phyloP scores from a whole-genome alignment of 257 asterid genomes.

The Cordia subcordata region DNA sequence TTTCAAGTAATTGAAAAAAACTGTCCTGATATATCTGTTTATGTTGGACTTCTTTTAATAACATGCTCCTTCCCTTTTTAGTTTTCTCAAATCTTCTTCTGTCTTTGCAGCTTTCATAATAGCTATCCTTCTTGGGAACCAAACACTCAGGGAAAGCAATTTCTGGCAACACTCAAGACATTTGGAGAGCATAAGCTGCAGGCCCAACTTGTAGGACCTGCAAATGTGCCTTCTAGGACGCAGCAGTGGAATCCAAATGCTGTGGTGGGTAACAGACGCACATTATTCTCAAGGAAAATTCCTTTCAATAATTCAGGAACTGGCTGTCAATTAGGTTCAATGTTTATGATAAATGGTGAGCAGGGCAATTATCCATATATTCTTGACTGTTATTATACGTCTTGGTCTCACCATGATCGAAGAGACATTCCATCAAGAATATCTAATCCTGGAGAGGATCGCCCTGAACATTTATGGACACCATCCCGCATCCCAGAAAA shows the following conservation, averaged over 20 bases:
- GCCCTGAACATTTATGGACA: slow-evolving; percentile 32
- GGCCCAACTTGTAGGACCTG: slow-evolving; percentile 33
- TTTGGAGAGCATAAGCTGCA: slow-evolving; percentile 71
- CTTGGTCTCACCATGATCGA: slow-evolving; percentile 40
- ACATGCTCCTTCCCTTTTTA: too few relatives aligned
- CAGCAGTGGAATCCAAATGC: slow-evolving; percentile 40
- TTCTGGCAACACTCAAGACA: slow-evolving; percentile 50
- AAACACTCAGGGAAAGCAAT: slow-evolving; percentile 60
- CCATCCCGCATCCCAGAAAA: slow-evolving; percentile 28
- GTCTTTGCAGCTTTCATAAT: slow-evolving; percentile 63
- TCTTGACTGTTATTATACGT: slow-evolving; percentile 78
- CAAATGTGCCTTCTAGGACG: slow-evolving; percentile 26
- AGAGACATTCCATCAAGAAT: slow-evolving; percentile 25
- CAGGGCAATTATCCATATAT: slow-evolving; percentile 65
- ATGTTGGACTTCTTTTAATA: too few relatives aligned
- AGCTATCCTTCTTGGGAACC: slow-evolving; percentile 90
- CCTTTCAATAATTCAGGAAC: too few relatives aligned
- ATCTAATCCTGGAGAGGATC: slow-evolving; percentile 26
- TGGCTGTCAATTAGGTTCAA: slow-evolving; percentile 42
- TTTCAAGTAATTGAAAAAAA: not conserved
- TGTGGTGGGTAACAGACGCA: slow-evolving; percentile 35
- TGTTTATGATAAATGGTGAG: slow-evolving; percentile 66
- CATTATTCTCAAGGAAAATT: slow-evolving; percentile 33
- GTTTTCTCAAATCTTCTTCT: slow-evolving; percentile 6
- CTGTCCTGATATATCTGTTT: too few relatives aligned